Evolutionary conservation across 1,139 yeast genomes (phyloP).

Genomic region (Casaregolazyma suthepensis): DNA sequence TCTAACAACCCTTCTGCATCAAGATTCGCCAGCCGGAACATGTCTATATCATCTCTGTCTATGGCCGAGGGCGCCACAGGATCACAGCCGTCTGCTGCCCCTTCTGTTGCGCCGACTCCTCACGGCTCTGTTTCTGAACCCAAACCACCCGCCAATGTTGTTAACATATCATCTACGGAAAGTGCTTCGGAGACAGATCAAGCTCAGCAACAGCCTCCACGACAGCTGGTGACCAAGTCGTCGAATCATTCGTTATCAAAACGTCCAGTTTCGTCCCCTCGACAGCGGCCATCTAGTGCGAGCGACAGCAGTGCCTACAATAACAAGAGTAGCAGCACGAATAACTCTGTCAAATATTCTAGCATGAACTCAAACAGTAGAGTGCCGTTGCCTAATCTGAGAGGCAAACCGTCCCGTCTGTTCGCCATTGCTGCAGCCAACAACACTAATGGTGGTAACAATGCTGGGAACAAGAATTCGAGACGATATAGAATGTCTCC

Average conservation of each 20-base stretch:
- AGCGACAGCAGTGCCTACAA: constrained; percentile 8
- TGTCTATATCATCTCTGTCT: constrained; percentile 23
- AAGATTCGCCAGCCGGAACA: constrained; percentile 23
- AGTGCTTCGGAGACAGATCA: neutral
- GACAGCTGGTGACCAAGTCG: neutral
- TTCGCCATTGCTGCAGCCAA: constrained; percentile 7
- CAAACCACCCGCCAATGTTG: neutral
- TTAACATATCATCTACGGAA: constrained; percentile 6
- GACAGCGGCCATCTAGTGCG: neutral
- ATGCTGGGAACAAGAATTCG: constrained; percentile 24
- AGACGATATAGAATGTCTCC: constrained; percentile 23
- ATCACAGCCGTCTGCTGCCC: constrained; percentile 6
- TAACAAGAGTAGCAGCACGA: constrained; percentile 14
- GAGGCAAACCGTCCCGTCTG: constrained; percentile 9
- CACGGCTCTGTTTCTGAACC: neutral
- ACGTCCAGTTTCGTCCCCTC: neutral
- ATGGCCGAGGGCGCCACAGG: constrained; percentile 3
- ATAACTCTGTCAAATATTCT: constrained; percentile 5
- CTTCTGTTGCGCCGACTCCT: neutral
- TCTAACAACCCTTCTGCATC: neutral
- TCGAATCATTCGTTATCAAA: neutral
- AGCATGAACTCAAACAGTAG: constrained; percentile 7
- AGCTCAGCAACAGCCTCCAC: neutral
- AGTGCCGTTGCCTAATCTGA: constrained; percentile 8
- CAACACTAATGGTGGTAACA: constrained; percentile 3